These are phyloP conservation scores for Fusarium agapanthi DNA, from an alignment of 2,329 filamentous ascomycete species.

Conservation along the genomic window DNA sequence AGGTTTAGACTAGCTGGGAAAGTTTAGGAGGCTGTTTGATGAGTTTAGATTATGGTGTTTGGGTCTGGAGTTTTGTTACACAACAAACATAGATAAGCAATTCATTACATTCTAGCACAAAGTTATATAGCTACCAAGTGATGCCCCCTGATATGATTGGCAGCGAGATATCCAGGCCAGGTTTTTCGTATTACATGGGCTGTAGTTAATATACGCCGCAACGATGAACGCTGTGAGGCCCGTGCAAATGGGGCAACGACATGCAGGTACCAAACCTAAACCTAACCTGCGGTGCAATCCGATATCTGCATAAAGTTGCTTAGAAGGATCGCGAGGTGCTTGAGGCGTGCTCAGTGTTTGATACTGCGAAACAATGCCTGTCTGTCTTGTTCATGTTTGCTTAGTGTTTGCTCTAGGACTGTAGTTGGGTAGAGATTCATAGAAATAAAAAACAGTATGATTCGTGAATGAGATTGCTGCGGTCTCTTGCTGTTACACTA, in stretches of 20 bases:
- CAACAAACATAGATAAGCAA: neutral
- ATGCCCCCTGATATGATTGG: neutral
- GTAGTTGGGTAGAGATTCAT: rapidly evolving
- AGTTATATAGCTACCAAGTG: neutral
- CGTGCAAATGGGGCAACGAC: neutral
- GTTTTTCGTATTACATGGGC: no score
- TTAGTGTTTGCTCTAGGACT: neutral
- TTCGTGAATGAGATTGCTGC: no score
- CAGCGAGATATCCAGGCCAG: no score
- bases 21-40: neutral
- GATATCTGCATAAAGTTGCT: neutral
- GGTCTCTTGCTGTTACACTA: neutral
- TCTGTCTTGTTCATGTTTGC: neutral
- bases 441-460: no score
- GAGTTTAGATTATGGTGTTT: neutral
- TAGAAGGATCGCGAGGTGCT: neutral
- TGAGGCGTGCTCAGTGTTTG: neutral
- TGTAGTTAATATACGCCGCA: neutral
- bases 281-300: neutral
- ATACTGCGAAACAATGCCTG: neutral
- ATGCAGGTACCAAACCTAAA: neutral
- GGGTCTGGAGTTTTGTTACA: neutral
- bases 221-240: neutral
- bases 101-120: neutral
- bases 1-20: neutral